These are phyloP conservation scores for Saturnispora zaruensis DNA, from an alignment of 805 yeast genomes.

Conservation along the genomic window DNA sequence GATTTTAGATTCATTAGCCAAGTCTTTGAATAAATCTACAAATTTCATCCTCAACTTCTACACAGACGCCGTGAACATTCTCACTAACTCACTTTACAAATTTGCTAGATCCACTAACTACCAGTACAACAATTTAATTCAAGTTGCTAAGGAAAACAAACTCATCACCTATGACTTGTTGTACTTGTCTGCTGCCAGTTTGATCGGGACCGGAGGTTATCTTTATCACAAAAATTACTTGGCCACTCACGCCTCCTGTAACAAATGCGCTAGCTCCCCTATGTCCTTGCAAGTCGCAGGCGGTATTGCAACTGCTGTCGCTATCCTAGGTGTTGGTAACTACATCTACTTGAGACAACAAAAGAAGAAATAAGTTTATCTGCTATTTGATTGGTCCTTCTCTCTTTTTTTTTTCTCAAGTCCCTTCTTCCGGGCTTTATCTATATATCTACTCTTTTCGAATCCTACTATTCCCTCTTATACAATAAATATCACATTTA, in stretches of 20 bases:
- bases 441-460: neutral
- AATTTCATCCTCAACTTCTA: neutral
- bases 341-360: constrained; percentile 11
- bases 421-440: neutral
- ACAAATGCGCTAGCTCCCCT: constrained; percentile 2
- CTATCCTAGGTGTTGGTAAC: constrained; percentile 13
- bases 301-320: constrained; percentile 5
- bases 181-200: constrained; percentile 6
- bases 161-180: constrained; percentile 9
- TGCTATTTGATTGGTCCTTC: neutral
- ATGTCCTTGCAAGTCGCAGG: constrained; percentile 6
- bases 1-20: neutral
- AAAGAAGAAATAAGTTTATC: constrained; percentile 1
- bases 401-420: neutral
- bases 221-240: constrained; percentile 8
- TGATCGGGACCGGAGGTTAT: constrained; percentile 6
- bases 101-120: neutral
- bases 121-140: neutral
- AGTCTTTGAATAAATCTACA: neutral
- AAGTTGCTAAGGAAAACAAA: constrained; percentile 6
- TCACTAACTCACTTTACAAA: neutral
- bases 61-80: neutral
- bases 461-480: neutral
- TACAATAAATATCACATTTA: neutral
- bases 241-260: constrained; percentile 3